phyloP scores from a whole-genome alignment of 345 rosid species.

The Citrus mangshanensis region DNA sequence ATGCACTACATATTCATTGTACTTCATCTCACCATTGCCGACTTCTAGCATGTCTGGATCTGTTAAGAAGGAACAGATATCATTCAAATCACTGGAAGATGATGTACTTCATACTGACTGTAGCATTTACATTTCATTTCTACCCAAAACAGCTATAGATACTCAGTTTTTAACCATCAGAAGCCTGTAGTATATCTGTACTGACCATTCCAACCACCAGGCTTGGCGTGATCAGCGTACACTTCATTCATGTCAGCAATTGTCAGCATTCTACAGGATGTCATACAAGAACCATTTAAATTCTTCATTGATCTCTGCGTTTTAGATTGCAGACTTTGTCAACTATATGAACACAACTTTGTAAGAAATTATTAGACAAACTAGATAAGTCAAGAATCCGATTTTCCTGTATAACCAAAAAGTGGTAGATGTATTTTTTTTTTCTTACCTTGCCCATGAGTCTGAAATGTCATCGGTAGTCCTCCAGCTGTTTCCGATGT shows the following conservation, averaged over 20 bases:
- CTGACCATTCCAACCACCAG: slow-evolving; percentile 22
- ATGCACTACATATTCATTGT: slow-evolving; percentile 33
- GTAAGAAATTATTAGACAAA: background rate
- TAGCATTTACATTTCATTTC: background rate
- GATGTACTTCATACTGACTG: background rate
- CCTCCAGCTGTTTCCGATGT: slow-evolving; percentile 25
- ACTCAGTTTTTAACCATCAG: background rate
- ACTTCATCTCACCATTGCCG: slow-evolving; percentile 39
- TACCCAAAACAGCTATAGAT: background rate
- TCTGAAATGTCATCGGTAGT: slow-evolving; percentile 25
- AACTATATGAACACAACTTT: background rate
- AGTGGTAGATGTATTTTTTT: background rate
- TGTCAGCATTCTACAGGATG: slow-evolving; percentile 5
- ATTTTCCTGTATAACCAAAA: background rate
- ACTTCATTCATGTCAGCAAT: slow-evolving; percentile 23
- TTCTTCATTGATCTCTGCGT: background rate
- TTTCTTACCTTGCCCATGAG: slow-evolving; percentile 15
- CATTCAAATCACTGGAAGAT: background rate
- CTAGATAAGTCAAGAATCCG: background rate
- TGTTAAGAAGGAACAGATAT: background rate
- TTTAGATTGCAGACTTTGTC: background rate
- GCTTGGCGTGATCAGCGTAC: slow-evolving; percentile 19
- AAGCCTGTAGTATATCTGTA: background rate
- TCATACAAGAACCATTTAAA: background rate
- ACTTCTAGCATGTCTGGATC: slow-evolving; percentile 47